A percentile compares a stretch with the other conserved stretches of the same genome.
Conservation (phyloP, 495 filamentous ascomycete genomes). For the Amphirosellinia nigrospora region DNA sequence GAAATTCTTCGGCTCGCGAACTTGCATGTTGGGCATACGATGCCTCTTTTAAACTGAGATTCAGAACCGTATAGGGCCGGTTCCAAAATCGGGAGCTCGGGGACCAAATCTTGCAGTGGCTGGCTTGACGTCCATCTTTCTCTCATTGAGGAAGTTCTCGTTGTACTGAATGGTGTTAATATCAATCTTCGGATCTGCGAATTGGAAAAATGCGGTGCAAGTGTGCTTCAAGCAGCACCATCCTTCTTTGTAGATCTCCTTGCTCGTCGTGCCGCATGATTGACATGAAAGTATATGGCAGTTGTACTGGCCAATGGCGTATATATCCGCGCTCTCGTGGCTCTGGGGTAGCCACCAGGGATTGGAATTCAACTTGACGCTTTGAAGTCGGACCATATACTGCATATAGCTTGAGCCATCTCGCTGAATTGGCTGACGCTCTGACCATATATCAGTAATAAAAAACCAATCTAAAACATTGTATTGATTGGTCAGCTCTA, state of each 20-base stretch:
- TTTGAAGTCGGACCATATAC: conserved; percentile 72
- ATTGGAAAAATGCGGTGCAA: conserved; percentile 66
- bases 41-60: conserved; percentile 52
- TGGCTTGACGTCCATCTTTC: conserved; percentile 26
- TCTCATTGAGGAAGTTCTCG: conserved; percentile 61
- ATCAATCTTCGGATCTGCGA: conserved; percentile 36
- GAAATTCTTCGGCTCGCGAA: conserved; percentile 65
- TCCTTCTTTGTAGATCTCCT: conserved; percentile 54
- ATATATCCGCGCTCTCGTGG: conserved; percentile 23
- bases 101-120: conserved; percentile 46
- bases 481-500: conserved; percentile 66
- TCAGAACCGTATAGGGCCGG: conserved; percentile 43
- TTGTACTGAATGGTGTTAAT: conserved; percentile 58
- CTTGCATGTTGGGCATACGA: conserved; percentile 75
- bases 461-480: conserved; percentile 77
- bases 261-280: conserved; percentile 36
- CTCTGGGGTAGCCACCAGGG: conserved; percentile 72
- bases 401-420: conserved; percentile 43
- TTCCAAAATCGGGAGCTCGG: conserved; percentile 34
- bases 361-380: conserved; percentile 59
- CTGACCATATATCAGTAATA: conserved; percentile 74
- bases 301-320: conserved; percentile 22
- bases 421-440: conserved; percentile 45
- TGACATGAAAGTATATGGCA: conserved; percentile 30
- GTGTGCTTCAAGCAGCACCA: conserved; percentile 72